These are phyloP conservation scores for Inosperma sp. DNA, from an alignment of 768 basidiomycete genomes.

Conservation along the genomic window DNA sequence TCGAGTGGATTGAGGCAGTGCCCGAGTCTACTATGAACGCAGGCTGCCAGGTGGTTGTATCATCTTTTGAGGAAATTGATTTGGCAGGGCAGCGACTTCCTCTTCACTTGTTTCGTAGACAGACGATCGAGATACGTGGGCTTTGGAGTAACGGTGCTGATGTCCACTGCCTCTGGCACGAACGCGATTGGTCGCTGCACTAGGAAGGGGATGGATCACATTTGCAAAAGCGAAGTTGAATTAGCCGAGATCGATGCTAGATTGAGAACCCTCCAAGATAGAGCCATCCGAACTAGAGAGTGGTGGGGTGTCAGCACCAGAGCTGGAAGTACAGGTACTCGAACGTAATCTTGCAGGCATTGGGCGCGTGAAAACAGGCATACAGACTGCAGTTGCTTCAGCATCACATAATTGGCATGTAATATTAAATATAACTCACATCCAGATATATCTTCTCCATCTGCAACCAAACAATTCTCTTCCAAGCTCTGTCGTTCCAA, in stretches of 20 bases:
- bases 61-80: not conserved
- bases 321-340: slow-evolving; percentile 62
- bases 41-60: slow-evolving; percentile 8
- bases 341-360: slow-evolving; percentile 52
- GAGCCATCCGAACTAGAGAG: slow-evolving; percentile 66
- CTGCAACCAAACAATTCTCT: slow-evolving; percentile 56
- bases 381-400: slow-evolving; percentile 28
- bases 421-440: slow-evolving; percentile 37
- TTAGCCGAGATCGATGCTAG: slow-evolving; percentile 68
- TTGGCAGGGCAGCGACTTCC: slow-evolving; percentile 33
- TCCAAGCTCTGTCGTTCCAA: slow-evolving; percentile 65
- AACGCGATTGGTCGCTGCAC: slow-evolving; percentile 40
- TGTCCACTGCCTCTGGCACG: slow-evolving; percentile 63
- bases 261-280: slow-evolving; percentile 66
- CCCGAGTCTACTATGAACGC: too few relatives aligned
- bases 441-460: slow-evolving; percentile 59
- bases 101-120: slow-evolving; percentile 81
- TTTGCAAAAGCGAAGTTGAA: slow-evolving; percentile 55
- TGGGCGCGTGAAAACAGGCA: slow-evolving; percentile 62
- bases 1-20: too few relatives aligned
- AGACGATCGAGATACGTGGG: slow-evolving; percentile 58
- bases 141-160: slow-evolving; percentile 62
- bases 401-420: not conserved
- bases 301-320: slow-evolving; percentile 67
- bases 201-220: slow-evolving; percentile 46